Conservation (phyloP, 352 stramenopile species). For the Phytophthora aleatoria region DNA sequence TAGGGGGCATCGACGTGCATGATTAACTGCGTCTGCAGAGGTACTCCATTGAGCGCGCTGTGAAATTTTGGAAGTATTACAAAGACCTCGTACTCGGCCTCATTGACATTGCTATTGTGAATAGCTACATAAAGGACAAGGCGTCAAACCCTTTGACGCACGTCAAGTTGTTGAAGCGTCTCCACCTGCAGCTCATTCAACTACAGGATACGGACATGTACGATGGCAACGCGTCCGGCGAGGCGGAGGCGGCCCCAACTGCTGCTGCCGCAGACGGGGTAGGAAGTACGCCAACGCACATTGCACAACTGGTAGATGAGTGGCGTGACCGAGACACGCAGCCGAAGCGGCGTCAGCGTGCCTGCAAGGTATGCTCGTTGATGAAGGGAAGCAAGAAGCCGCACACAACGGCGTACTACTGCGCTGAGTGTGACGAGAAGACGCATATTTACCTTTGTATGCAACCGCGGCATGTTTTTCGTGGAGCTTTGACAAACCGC, state of each 20-base stretch:
- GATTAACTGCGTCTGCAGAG: conserved; percentile 20
- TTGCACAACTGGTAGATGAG: background rate
- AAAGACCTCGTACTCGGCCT: conserved; percentile 24
- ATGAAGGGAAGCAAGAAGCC: background rate
- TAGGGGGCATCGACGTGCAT: conserved; percentile 14
- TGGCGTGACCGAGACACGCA: background rate
- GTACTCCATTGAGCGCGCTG: conserved; percentile 10
- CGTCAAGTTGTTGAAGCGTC: conserved; percentile 21
- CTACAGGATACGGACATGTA: conserved; percentile 13
- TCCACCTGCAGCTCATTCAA: conserved; percentile 8
- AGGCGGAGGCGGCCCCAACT: background rate
- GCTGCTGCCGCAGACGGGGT: background rate
- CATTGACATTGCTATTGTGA: conserved; percentile 27
- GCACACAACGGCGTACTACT: background rate
- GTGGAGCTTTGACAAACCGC: background rate
- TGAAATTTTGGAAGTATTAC: conserved; percentile 29
- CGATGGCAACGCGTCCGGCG: conserved; percentile 19
- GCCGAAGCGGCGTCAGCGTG: background rate
- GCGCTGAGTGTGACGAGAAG: background rate
- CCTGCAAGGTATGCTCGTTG: background rate
- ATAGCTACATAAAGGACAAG: conserved; percentile 26
- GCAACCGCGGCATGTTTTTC: background rate
- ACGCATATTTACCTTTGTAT: background rate
- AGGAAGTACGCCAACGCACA: background rate
- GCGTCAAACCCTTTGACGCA: conserved; percentile 7